phyloP scores from a whole-genome alignment of 2,329 filamentous ascomycete genomes.

The Phialophora expanda region DNA sequence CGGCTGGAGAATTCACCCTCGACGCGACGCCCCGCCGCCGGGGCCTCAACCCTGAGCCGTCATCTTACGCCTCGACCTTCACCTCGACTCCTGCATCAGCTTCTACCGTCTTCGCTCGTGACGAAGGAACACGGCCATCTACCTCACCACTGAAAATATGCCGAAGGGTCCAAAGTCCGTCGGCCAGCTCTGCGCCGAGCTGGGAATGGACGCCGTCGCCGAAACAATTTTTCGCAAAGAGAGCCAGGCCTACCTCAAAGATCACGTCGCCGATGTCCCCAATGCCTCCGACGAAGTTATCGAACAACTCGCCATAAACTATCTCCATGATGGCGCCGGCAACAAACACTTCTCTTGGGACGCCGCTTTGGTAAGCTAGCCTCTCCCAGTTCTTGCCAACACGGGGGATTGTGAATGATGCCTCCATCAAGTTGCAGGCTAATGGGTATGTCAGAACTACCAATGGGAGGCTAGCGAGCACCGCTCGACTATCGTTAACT shows the following conservation, averaged over 20 bases:
- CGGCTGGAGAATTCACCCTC: slow-evolving; percentile 6
- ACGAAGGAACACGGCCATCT: not conserved
- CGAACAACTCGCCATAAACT: slow-evolving; percentile 13
- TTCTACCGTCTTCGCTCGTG: not conserved
- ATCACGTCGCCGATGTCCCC: slow-evolving; percentile 12
- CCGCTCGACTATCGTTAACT: slow-evolving; percentile 15
- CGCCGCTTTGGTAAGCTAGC: slow-evolving; percentile 18
- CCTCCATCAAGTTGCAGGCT: not conserved
- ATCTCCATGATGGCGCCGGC: slow-evolving; percentile 16
- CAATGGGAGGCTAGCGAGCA: slow-evolving; percentile 23
- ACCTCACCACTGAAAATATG: slow-evolving; percentile 9
- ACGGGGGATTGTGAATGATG: not conserved
- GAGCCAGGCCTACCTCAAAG: slow-evolving; percentile 16
- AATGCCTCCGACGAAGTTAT: slow-evolving; percentile 16
- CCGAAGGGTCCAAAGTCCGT: slow-evolving; percentile 22
- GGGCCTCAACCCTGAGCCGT: not conserved
- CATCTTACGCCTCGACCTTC: not conserved
- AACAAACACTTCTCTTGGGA: slow-evolving; percentile 11
- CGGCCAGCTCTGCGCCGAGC: slow-evolving; percentile 17
- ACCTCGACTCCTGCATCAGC: slow-evolving; percentile 1
- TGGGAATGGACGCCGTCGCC: slow-evolving; percentile 18
- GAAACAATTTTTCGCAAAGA: slow-evolving; percentile 17
- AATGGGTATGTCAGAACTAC: slow-evolving; percentile 9
- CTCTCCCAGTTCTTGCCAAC: not conserved
- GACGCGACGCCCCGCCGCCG: not conserved